Base-by-base conservation (phyloP, 2,329 filamentous ascomycete genomes). In the Talaromyces sp. region DNA sequence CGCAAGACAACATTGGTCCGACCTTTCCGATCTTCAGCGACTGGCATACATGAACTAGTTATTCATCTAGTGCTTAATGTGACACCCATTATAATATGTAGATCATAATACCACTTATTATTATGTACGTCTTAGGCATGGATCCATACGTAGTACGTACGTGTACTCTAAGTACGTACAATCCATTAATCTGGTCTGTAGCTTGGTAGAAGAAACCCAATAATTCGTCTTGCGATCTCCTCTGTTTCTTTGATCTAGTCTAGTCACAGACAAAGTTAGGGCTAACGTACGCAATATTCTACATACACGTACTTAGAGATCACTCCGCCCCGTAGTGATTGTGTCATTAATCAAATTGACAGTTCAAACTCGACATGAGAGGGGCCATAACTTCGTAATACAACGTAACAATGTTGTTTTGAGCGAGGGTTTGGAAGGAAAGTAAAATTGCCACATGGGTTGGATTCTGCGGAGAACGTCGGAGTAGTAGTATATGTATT, bases 381-480 rank as follows among this genome's bases (percentile, higher is more conserved):
- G 28, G 12, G 44, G 28, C 12, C n/a, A n/a, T n/a, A n/a, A n/a
- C n/a, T n/a, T n/a, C n/a, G n/a, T n/a, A n/a, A n/a, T n/a, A n/a
- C n/a, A n/a, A n/a, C n/a, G n/a, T n/a, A 0, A 25, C 31, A 37
- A 50, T n/a, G 1, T n/a, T 31, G 23, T 50, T 35, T 54, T 14
- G 33, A 21, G 28, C 50, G 28, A 54, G 31, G n/a, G 7, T 8
- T 54, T 23, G 28, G 6, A 31, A 4, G 18, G 18, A 54, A 54
- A 35, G 50, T 35, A 16, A 35, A 54, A 35, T 21, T 54, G 50
- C 50, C 50, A 54, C 50, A 54, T 54, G 31, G 18, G 21, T 28
- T 54, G 50, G 28, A 54, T 54, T 54, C 48, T 54, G 48, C 48
- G 48, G 50, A 35, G 50, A 31, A 31, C 31, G 28, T 21, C 31